Conservation (phyloP, 2,329 filamentous ascomycete genomes). For the Fusarium musae region DNA sequence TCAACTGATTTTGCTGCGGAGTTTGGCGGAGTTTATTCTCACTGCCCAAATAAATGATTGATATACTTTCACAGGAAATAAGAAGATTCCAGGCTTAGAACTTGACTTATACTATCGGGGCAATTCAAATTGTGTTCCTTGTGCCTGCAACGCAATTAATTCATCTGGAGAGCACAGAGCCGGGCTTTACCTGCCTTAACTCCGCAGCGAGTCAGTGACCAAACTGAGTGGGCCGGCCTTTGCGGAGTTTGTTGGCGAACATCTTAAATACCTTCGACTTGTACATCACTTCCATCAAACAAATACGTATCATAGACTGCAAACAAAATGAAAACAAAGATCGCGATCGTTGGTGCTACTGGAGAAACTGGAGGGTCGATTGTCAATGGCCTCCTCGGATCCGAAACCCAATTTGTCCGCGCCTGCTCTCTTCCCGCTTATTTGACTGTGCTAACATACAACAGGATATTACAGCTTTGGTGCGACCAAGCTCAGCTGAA, state of each 20-base stretch:
- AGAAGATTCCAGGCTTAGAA: fast-evolving
- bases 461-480: constrained; percentile 59
- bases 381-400: constrained; percentile 51
- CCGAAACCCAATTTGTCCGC: constrained; percentile 43
- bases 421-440: neutral
- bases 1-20: neutral
- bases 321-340: constrained; percentile 21
- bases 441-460: neutral
- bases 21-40: neutral
- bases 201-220: neutral
- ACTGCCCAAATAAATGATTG: fast-evolving
- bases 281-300: neutral
- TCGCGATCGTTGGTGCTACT: constrained; percentile 54
- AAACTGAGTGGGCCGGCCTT: neutral
- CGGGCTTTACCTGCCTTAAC: neutral
- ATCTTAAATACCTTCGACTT: neutral
- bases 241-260: neutral
- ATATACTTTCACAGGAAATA: fast-evolving
- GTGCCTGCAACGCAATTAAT: neutral
- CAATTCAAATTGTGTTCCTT: neutral
- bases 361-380: constrained; percentile 55
- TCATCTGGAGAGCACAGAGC: neutral
- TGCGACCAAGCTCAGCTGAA: constrained; percentile 57
- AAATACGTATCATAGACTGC: neutral
- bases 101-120: neutral